Evolutionary conservation across 2,329 filamentous ascomycete genomes (phyloP).

Genomic region (Fusarium setosum): DNA sequence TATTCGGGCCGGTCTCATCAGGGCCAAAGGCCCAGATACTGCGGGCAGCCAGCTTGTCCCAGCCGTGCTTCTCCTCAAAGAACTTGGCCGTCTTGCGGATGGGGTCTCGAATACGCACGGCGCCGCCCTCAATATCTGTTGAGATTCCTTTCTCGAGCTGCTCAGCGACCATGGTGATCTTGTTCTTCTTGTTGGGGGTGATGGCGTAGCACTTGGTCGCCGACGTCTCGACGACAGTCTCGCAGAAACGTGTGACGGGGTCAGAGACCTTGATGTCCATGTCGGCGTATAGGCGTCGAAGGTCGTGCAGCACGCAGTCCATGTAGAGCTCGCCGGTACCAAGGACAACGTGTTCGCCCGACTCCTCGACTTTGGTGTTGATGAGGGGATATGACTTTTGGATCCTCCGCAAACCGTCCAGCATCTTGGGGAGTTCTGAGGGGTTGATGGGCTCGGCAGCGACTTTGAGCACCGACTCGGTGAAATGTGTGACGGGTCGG

Average conservation of each 20-base stretch:
- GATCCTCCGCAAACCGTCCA: constrained; percentile 94
- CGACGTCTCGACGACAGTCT: constrained; percentile 96
- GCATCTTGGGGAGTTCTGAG: constrained; percentile 97
- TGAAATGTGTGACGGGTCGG: constrained; percentile 92
- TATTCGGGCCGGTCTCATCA: constrained; percentile 93
- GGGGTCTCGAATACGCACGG: constrained; percentile 91
- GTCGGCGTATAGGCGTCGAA: constrained; percentile 92
- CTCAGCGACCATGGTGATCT: constrained; percentile 98
- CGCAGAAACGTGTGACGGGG: constrained; percentile 96
- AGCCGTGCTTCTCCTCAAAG: constrained; percentile 97
- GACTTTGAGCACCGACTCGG: constrained; percentile 96
- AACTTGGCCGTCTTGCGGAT: constrained; percentile 94
- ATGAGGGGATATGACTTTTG: constrained; percentile 98
- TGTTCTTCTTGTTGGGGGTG: constrained; percentile 99
- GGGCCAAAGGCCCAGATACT: constrained; percentile 99
- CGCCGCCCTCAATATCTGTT: constrained; percentile 91
- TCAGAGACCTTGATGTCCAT: constrained; percentile 99
- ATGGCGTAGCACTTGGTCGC: constrained; percentile 98
- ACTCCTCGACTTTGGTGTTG: constrained; percentile 97
- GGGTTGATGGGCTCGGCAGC: constrained; percentile 98
- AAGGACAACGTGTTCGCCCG: constrained; percentile 93
- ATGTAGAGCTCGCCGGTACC: constrained; percentile 99
- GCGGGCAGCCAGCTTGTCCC: constrained; percentile 92
- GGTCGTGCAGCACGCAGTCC: constrained; percentile 97
- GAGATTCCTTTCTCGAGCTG: constrained; percentile 95